Conservation (phyloP, 768 basidiomycete species). For the Pulveroboletus ravenelii region DNA sequence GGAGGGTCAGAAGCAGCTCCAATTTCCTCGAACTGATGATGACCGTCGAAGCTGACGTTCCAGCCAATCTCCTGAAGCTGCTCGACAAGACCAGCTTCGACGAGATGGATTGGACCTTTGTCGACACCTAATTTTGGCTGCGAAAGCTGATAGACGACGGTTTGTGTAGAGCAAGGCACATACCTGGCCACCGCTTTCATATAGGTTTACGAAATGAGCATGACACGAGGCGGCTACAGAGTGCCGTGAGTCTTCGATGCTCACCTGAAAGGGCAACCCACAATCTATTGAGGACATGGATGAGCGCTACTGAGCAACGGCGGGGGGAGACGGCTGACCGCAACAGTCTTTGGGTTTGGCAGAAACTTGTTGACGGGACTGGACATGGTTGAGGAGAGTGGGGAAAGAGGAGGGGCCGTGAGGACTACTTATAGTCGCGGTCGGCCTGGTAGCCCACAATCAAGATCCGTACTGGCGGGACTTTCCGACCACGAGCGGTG, state of each 20-base stretch:
- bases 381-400: constrained; percentile 16
- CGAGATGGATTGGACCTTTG: constrained; percentile 81
- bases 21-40: constrained; percentile 83
- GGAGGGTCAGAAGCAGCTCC: constrained; percentile 51
- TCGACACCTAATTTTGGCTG: constrained; percentile 81
- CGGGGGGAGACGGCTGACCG: constrained; percentile 50
- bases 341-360: constrained; percentile 66
- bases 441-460: not conserved
- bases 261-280: constrained; percentile 95
- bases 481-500: not conserved
- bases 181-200: constrained; percentile 31
- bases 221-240: not conserved
- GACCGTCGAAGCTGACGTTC: constrained; percentile 86
- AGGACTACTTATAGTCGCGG: constrained; percentile 1
- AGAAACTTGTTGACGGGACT: constrained; percentile 26
- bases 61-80: constrained; percentile 81
- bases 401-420: not conserved
- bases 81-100: constrained; percentile 76
- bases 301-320: constrained; percentile 2
- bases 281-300: constrained; percentile 50
- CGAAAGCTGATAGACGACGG: constrained; percentile 8
- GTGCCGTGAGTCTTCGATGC: constrained; percentile 19
- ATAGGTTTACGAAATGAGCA: constrained; percentile 11
- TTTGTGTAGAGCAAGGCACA: constrained; percentile 4
- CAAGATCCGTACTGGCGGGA: constrained; percentile 5